Evolutionary conservation across 441 rosid genomes (phyloP).

Genomic region (Mallotus repandus): DNA sequence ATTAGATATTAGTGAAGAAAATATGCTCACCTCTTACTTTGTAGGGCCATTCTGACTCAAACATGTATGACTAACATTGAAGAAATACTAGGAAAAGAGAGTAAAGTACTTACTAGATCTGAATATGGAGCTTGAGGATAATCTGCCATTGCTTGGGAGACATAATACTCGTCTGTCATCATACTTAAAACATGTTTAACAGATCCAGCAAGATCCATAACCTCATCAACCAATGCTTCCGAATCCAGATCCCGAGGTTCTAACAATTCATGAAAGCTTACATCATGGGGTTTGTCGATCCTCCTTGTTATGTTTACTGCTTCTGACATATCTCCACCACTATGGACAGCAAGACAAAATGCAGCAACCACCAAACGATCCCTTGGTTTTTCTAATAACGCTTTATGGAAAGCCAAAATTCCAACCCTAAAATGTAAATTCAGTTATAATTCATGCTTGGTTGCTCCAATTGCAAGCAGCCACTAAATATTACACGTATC

Average conservation of each 20-base stretch:
- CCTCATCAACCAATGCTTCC: constrained; percentile 43
- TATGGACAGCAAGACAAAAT: constrained; percentile 32
- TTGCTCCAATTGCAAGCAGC: neutral
- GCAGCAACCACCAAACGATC: constrained; percentile 29
- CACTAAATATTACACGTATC: neutral
- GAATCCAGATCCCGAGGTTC: constrained; percentile 37
- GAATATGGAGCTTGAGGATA: constrained; percentile 83
- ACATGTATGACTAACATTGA: neutral
- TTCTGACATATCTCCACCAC: constrained; percentile 43
- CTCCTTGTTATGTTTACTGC: constrained; percentile 57
- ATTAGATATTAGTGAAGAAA: neutral
- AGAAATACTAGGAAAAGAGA: neutral
- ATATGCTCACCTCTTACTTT: neutral
- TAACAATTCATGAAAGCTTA: constrained; percentile 52
- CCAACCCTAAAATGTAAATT: constrained; percentile 27
- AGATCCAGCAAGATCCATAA: constrained; percentile 61
- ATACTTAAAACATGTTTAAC: constrained; percentile 38
- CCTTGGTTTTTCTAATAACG: constrained; percentile 29
- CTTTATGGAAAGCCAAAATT: constrained; percentile 34
- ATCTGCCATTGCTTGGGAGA: constrained; percentile 80
- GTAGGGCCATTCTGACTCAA: no score
- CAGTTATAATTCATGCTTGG: neutral
- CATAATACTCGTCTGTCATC: constrained; percentile 61
- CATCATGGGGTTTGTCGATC: constrained; percentile 45
- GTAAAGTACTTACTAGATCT: constrained; percentile 53